Conservation (phyloP, 2,329 filamentous ascomycete species). For the Botrytis paeoniae region DNA sequence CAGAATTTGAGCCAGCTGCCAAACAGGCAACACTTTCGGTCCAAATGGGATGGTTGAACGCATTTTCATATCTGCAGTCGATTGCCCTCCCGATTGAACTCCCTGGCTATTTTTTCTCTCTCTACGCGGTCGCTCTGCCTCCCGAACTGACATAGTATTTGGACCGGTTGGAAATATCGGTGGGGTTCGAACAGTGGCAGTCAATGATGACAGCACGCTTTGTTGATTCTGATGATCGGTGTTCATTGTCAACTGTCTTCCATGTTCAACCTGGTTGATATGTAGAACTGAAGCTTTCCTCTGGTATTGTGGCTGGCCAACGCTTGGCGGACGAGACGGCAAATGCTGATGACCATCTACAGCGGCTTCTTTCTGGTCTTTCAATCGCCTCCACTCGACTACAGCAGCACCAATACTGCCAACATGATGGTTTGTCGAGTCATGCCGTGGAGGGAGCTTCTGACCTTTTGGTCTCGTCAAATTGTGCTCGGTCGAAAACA, state of each 20-base stretch:
- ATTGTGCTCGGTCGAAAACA: not conserved
- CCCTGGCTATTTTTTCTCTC: not conserved
- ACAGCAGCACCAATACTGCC: not conserved
- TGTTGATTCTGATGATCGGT: not conserved
- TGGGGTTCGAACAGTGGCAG: not conserved
- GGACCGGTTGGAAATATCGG: not conserved
- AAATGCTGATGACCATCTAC: too few species aligned
- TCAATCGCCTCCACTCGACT: not conserved
- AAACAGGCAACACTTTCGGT: not conserved
- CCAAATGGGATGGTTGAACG: not conserved
- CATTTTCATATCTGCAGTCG: not conserved
- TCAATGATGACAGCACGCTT: not conserved
- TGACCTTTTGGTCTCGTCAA: not conserved
- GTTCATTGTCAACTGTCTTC: not conserved
- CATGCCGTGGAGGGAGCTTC: not conserved
- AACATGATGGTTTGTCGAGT: not conserved
- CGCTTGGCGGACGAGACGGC: not conserved
- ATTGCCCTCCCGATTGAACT: not conserved
- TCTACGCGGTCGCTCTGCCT: not conserved
- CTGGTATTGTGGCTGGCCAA: not conserved
- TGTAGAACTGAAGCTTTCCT: not conserved
- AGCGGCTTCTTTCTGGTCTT: not conserved
- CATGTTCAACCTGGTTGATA: not conserved
- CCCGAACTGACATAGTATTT: not conserved
- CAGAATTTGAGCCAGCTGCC: not conserved